phyloP scores from a whole-genome alignment of 176 grass and related monocot species.

The Typha latifolia region DNA sequence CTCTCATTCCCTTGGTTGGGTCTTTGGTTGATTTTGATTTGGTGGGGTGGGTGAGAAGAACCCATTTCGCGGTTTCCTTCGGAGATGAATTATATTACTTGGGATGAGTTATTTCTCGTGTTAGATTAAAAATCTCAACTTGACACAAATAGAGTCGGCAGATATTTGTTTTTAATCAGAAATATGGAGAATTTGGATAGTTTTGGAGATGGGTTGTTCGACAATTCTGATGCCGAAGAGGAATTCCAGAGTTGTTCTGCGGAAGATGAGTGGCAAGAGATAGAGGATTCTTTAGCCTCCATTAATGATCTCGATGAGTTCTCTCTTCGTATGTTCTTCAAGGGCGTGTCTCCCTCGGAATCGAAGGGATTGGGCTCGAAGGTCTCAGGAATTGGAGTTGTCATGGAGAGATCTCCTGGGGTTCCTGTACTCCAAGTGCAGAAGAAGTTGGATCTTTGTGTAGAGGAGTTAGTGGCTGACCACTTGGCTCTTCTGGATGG shows the following conservation, averaged over 20 bases:
- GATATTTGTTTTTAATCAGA: not conserved
- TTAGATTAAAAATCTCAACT: not conserved
- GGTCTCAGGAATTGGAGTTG: constrained; percentile 77
- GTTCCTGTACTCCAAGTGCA: constrained; percentile 55
- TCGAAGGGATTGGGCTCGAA: constrained; percentile 22
- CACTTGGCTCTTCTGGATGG: constrained; percentile 95
- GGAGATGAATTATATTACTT: not conserved
- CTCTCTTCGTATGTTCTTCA: constrained; percentile 81
- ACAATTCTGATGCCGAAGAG: constrained; percentile 39
- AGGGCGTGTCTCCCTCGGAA: constrained; percentile 60
- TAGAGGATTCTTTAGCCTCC: constrained; percentile 65
- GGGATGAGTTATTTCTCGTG: not conserved
- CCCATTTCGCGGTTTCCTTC: not conserved
- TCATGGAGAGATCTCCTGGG: constrained; percentile 67
- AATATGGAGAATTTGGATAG: constrained; percentile 23
- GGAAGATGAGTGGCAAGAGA: constrained; percentile 90
- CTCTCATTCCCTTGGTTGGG: constrained; percentile 7
- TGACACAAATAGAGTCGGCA: not conserved
- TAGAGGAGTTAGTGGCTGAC: constrained; percentile 80
- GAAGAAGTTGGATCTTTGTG: constrained; percentile 95
- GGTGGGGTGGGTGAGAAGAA: not conserved
- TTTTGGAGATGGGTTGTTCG: constrained; percentile 22
- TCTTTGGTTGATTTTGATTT: not conserved
- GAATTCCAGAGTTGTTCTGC: constrained; percentile 81
- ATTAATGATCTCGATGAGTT: constrained; percentile 64